Evolutionary conservation across 2,329 filamentous ascomycete genomes (phyloP).

Genomic region (Penicillium verrucosum): DNA sequence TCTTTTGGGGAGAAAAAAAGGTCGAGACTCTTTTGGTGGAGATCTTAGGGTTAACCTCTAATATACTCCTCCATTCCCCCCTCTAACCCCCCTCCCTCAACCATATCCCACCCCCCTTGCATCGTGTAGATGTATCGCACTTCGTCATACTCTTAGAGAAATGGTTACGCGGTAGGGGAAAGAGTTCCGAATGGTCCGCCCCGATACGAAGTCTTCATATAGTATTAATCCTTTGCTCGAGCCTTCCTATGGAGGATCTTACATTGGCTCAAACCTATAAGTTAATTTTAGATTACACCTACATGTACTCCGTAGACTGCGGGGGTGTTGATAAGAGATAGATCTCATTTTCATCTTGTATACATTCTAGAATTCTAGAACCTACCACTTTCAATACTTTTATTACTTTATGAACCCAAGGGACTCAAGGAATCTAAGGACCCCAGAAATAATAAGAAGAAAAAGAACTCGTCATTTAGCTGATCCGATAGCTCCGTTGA

Average conservation of each 20-base stretch:
- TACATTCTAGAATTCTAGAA: background rate
- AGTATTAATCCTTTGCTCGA: constrained; percentile 1
- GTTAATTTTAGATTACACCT: constrained; percentile 5
- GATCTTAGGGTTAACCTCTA: constrained; percentile 3
- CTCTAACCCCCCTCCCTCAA: background rate
- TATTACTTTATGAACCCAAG: background rate
- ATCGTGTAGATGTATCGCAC: constrained; percentile 22
- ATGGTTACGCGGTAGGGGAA: constrained; percentile 23
- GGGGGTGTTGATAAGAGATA: constrained; percentile 3
- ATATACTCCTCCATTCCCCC: background rate
- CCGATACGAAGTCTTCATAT: constrained; percentile 6
- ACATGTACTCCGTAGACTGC: background rate
- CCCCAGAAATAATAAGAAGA: background rate
- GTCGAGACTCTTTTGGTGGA: constrained; percentile 15
- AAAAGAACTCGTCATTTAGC: constrained; percentile 4
- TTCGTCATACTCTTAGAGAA: constrained; percentile 18
- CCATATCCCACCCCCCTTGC: constrained; percentile 15
- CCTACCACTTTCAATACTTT: background rate
- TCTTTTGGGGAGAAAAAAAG: constrained; percentile 6
- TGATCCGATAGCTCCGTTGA: constrained; percentile 5
- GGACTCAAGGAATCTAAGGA: too few species aligned
- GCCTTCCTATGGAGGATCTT: constrained; percentile 3
- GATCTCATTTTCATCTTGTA: background rate
- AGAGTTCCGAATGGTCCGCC: constrained; percentile 24
- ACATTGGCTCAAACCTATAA: constrained; percentile 5